phyloP scores from a whole-genome alignment of 495 filamentous ascomycete genomes.

The Monascus purpureus region DNA sequence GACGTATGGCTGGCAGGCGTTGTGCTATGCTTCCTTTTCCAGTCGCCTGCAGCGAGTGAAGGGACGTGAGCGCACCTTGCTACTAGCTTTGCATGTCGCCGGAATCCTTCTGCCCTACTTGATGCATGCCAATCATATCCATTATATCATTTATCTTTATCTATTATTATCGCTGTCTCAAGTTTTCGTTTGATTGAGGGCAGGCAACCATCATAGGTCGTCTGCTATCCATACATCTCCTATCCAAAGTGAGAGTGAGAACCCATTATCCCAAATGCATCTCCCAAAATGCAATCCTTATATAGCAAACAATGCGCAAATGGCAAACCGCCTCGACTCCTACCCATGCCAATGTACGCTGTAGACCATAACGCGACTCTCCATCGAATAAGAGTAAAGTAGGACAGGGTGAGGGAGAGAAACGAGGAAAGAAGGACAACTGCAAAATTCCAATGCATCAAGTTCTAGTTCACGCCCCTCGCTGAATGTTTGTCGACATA shows the following conservation, averaged over 20 bases:
- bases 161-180: too few species aligned
- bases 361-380: neutral
- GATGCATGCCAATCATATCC: too few species aligned
- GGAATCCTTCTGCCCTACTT: too few species aligned
- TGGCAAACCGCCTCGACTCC: neutral
- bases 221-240: too few species aligned
- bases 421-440: neutral
- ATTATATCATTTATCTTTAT: too few species aligned
- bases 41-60: too few species aligned
- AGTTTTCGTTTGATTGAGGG: too few species aligned
- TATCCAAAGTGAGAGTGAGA: neutral
- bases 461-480: conserved; percentile 47
- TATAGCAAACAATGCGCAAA: neutral
- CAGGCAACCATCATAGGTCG: too few species aligned
- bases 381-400: neutral
- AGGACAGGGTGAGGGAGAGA: neutral
- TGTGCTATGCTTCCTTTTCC: too few species aligned
- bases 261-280: neutral
- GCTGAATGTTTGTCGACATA: conserved; percentile 72
- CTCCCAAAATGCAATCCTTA: neutral
- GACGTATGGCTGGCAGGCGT: too few species aligned
- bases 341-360: neutral
- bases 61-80: too few species aligned
- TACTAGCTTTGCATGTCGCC: too few species aligned
- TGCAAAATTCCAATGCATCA: neutral